phyloP scores from a whole-genome alignment of 495 filamentous ascomycete species.

The Hypoxylon cercidicola region DNA sequence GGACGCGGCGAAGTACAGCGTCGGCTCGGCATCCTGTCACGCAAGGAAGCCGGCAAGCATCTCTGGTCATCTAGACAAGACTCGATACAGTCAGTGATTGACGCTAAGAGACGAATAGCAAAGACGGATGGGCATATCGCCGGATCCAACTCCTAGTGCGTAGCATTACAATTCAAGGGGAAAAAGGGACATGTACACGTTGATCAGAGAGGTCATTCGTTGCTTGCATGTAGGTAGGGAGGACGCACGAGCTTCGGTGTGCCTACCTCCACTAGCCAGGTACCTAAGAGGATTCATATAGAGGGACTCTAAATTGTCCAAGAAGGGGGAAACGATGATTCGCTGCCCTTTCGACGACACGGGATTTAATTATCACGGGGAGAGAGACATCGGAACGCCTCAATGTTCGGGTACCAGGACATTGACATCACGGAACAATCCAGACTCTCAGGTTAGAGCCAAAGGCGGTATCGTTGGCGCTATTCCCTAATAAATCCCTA shows the following conservation, averaged over 20 bases:
- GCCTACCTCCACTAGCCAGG: background rate
- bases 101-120: conserved; percentile 15
- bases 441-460: conserved; percentile 22
- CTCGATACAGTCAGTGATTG: conserved; percentile 19
- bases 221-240: conserved; percentile 6
- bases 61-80: conserved; percentile 18
- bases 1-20: conserved; percentile 28
- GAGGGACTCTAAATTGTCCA: conserved; percentile 14
- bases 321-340: conserved; percentile 20
- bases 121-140: conserved; percentile 19
- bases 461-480: conserved; percentile 18
- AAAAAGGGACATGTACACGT: conserved; percentile 13
- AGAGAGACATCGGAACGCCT: conserved; percentile 28
- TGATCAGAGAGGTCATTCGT: conserved; percentile 20
- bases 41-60: conserved; percentile 38
- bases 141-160: conserved; percentile 27
- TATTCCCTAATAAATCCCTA: conserved; percentile 19
- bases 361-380: conserved; percentile 31
- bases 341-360: conserved; percentile 24
- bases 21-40: conserved; percentile 26
- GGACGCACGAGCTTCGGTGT: conserved; percentile 28
- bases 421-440: conserved; percentile 32
- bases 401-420: conserved; percentile 32
- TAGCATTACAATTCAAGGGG: conserved; percentile 18
- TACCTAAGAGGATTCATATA: conserved; percentile 12